phyloP scores from a whole-genome alignment of 2,329 filamentous ascomycete genomes.

The Dactylellina cionopaga region DNA sequence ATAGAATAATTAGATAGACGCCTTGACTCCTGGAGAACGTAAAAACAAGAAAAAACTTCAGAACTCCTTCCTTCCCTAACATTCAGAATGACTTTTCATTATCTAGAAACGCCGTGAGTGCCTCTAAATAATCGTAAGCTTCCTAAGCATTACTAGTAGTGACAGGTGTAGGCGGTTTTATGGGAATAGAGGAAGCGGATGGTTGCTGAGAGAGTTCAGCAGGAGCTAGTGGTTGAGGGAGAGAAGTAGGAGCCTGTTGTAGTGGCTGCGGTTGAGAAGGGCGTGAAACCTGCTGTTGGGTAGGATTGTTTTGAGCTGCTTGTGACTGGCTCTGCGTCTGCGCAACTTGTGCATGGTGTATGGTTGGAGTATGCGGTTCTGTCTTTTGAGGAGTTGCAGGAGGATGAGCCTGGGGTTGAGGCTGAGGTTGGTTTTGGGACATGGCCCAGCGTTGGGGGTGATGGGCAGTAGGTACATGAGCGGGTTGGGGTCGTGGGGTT shows the following conservation, averaged over 20 bases:
- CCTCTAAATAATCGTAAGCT: background rate
- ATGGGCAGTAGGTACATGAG: slow-evolving; percentile 24
- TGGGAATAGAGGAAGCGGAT: background rate
- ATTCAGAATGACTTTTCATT: background rate
- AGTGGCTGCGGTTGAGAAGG: slow-evolving; percentile 10
- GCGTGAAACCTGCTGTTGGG: background rate
- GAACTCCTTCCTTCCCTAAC: background rate
- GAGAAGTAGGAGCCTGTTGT: background rate
- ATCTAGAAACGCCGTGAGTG: background rate
- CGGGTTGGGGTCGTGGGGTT: slow-evolving; percentile 35
- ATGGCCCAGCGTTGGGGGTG: slow-evolving; percentile 50
- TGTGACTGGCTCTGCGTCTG: slow-evolving; percentile 14
- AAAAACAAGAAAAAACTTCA: slow-evolving; percentile 3
- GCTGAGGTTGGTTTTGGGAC: slow-evolving; percentile 32
- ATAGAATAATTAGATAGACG: background rate
- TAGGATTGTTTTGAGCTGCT: slow-evolving; percentile 10
- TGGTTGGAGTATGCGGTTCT: background rate
- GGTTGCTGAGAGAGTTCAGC: background rate
- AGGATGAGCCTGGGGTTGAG: slow-evolving; percentile 13
- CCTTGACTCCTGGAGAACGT: slow-evolving; percentile 3
- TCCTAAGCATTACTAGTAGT: slow-evolving; percentile 1
- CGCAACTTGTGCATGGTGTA: background rate
- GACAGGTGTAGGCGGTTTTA: background rate
- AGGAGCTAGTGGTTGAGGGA: background rate
- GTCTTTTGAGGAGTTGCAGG: slow-evolving; percentile 14